Conservation (phyloP, 2,329 filamentous ascomycete species). For the Neurospora sp. region DNA sequence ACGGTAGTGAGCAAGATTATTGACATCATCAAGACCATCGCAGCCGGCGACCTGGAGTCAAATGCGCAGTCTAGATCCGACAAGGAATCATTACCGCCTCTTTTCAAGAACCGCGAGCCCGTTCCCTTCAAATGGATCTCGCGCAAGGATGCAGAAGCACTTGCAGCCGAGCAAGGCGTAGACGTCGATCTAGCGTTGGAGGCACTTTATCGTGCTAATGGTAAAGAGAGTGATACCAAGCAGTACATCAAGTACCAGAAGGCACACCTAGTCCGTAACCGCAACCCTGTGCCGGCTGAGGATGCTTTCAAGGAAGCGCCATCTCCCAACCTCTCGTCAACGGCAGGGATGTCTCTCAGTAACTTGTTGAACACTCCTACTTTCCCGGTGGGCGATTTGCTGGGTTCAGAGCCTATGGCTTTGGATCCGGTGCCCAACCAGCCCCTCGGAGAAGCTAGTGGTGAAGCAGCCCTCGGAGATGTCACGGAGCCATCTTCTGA, state of each 20-base stretch:
- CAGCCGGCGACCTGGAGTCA: slow-evolving; percentile 67
- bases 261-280: slow-evolving; percentile 14
- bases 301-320: slow-evolving; percentile 36
- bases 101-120: slow-evolving; percentile 36
- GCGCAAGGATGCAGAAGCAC: slow-evolving; percentile 22
- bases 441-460: slow-evolving; percentile 17
- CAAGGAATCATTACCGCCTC: slow-evolving; percentile 28
- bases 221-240: slow-evolving; percentile 45
- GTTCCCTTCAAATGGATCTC: slow-evolving; percentile 39
- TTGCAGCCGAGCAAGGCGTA: slow-evolving; percentile 32
- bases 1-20: slow-evolving; percentile 70
- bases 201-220: slow-evolving; percentile 74
- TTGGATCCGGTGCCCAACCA: slow-evolving; percentile 22
- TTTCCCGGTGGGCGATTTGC: slow-evolving; percentile 4
- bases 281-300: slow-evolving; percentile 56
- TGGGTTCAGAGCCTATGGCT: slow-evolving; percentile 22
- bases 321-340: slow-evolving; percentile 14
- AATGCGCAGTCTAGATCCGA: slow-evolving; percentile 54
- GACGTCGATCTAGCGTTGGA: slow-evolving; percentile 60
- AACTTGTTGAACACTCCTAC: slow-evolving; percentile 3
- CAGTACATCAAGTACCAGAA: slow-evolving; percentile 53
- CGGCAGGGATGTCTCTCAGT: not conserved
- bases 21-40: slow-evolving; percentile 70
- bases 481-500: slow-evolving; percentile 16
- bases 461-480: slow-evolving; percentile 16